Conservation (phyloP, 2,329 filamentous ascomycete genomes). For the Aspergillus sp. region DNA sequence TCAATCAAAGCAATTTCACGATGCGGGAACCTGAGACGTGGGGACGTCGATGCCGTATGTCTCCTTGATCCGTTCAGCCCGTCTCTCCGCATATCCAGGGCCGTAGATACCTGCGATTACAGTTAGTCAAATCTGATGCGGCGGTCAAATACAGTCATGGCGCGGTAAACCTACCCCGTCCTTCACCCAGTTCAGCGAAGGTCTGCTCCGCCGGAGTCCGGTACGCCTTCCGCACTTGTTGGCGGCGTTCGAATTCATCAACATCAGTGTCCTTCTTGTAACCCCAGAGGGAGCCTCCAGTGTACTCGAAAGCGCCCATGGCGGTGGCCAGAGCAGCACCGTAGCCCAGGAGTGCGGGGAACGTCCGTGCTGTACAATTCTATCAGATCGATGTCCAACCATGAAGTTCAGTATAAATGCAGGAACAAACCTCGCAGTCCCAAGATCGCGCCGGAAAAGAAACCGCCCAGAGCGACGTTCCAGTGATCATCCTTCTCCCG, state of each 20-base stretch:
- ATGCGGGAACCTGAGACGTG: conserved; percentile 51
- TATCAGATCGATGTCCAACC: conserved; percentile 14
- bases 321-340: conserved; percentile 59
- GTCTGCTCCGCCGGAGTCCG: conserved; percentile 77
- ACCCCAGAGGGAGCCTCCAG: conserved; percentile 61
- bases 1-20: conserved; percentile 31
- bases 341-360: conserved; percentile 70
- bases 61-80: conserved; percentile 76
- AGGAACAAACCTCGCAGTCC: conserved; percentile 67
- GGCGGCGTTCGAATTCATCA: conserved; percentile 75
- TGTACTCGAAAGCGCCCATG: conserved; percentile 66
- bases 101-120: conserved; percentile 66
- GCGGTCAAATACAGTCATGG: neutral
- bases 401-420: neutral
- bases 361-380: conserved; percentile 54
- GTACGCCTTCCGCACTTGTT: conserved; percentile 70
- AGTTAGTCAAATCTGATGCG: conserved; percentile 11
- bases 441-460: conserved; percentile 69
- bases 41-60: conserved; percentile 85
- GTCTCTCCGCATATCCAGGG: conserved; percentile 80
- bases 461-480: conserved; percentile 74
- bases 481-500: conserved; percentile 78
- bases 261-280: conserved; percentile 56
- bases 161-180: conserved; percentile 65
- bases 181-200: conserved; percentile 77